Conservation (phyloP, 2,329 filamentous ascomycete genomes). For the Corinectria fuckeliana region DNA sequence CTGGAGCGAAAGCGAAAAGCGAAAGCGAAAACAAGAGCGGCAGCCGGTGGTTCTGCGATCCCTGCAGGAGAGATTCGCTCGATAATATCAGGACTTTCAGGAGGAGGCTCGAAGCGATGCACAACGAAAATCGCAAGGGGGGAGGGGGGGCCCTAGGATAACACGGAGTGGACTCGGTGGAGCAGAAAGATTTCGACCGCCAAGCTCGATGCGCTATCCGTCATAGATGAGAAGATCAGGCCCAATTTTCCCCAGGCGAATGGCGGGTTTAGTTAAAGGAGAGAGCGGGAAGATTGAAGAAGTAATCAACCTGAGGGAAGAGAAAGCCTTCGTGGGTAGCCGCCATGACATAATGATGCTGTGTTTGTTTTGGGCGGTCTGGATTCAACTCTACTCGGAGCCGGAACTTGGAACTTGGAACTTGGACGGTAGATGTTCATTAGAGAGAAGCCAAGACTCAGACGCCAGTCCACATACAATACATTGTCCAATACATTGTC, state of each 20-base stretch:
- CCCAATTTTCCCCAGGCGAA: background rate
- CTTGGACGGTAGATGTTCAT: background rate
- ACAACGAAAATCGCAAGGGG: background rate
- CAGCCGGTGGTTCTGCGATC: constrained; percentile 18
- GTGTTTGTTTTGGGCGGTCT: too few relatives aligned
- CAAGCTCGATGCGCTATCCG: background rate
- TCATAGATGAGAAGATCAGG: background rate
- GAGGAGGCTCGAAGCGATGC: constrained; percentile 17
- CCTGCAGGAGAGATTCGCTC: constrained; percentile 26
- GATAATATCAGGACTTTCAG: constrained; percentile 22
- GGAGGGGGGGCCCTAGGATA: background rate
- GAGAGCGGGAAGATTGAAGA: constrained; percentile 2
- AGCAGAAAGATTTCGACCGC: constrained; percentile 3
- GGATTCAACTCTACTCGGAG: background rate
- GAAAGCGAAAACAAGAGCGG: background rate
- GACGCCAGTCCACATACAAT: background rate
- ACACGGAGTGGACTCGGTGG: background rate
- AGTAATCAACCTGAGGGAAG: too few relatives aligned
- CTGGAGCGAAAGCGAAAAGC: background rate
- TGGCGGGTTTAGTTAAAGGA: background rate
- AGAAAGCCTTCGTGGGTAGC: constrained; percentile 18
- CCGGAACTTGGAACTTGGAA: background rate
- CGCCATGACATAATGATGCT: constrained; percentile 31
- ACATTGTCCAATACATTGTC: too few relatives aligned
- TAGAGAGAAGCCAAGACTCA: background rate